Percentiles rank a stretch among this genome's conserved stretches.
Evolutionary conservation across 257 asterid species (phyloP).

Genomic region (Solanum piurae): DNA sequence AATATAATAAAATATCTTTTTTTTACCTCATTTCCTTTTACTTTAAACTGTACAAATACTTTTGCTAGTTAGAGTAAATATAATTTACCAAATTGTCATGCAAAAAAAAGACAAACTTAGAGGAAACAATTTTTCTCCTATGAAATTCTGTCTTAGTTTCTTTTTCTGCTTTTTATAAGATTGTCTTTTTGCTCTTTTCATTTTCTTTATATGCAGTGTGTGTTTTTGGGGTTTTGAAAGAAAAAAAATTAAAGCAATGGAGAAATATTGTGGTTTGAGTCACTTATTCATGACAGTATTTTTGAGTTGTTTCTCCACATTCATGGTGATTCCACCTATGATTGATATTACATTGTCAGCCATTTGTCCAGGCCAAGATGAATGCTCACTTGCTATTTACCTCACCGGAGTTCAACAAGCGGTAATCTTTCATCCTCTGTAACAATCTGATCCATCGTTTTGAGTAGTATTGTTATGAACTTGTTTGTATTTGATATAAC

Average conservation of each 20-base stretch:
- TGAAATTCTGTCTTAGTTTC: not conserved
- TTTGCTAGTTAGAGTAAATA: not conserved
- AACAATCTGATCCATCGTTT: not conserved
- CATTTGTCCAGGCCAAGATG: constrained; percentile 67
- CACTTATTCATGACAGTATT: constrained; percentile 88
- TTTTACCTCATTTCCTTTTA: not conserved
- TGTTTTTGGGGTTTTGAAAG: not conserved
- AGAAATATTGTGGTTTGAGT: constrained; percentile 34
- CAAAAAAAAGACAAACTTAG: not conserved
- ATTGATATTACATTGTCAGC: constrained; percentile 80
- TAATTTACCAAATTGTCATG: not conserved
- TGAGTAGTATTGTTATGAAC: not conserved
- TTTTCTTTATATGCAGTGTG: not conserved
- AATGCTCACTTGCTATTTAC: constrained; percentile 78
- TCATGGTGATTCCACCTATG: constrained; percentile 89
- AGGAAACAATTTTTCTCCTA: not conserved
- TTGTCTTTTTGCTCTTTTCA: not conserved
- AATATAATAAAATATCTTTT: not conserved
- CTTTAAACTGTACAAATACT: not conserved
- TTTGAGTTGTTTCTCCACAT: constrained; percentile 56
- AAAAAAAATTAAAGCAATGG: not conserved
- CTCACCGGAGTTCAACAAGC: constrained; percentile 84
- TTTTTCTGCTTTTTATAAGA: not conserved
- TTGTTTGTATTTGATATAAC: not conserved
- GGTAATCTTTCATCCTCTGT: constrained; percentile 19